These are phyloP conservation scores for Gastrolobium bilobum DNA, from an alignment of 306 rosid species.

Conservation along the genomic window DNA sequence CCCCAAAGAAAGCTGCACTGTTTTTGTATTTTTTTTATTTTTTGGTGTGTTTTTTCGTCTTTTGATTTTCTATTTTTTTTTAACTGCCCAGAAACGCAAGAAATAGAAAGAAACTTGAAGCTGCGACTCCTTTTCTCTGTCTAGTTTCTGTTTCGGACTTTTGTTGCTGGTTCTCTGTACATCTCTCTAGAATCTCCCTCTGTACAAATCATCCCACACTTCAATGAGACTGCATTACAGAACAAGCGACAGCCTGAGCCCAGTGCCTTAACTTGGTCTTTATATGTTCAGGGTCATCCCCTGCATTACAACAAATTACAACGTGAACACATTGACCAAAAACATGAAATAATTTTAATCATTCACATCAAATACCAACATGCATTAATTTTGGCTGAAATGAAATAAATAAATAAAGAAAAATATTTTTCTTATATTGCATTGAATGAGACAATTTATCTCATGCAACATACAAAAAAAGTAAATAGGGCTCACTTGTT, in stretches of 20 bases:
- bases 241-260: slow-evolving; percentile 99
- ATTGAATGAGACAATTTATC: no score
- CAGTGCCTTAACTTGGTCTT: slow-evolving; percentile 90
- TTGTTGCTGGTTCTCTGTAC: background rate
- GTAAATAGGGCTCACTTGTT: no score
- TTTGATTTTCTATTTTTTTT: background rate
- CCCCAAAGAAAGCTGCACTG: slow-evolving; percentile 4
- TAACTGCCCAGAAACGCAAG: background rate
- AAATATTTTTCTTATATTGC: no score
- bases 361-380: no score
- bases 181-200: slow-evolving; percentile 43
- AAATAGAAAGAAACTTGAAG: background rate
- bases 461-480: no score
- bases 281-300: slow-evolving; percentile 88
- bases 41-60: background rate
- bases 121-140: background rate
- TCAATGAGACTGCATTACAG: slow-evolving; percentile 79
- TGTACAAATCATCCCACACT: slow-evolving; percentile 55
- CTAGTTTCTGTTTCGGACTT: background rate
- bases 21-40: background rate
- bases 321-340: background rate
- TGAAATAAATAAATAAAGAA: no score
- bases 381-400: no score
- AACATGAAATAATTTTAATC: background rate
- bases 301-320: slow-evolving; percentile 44